These are phyloP conservation scores for Chimonanthus salicifolius DNA, from an alignment of 164 flowering plant species.

Conservation along the genomic window DNA sequence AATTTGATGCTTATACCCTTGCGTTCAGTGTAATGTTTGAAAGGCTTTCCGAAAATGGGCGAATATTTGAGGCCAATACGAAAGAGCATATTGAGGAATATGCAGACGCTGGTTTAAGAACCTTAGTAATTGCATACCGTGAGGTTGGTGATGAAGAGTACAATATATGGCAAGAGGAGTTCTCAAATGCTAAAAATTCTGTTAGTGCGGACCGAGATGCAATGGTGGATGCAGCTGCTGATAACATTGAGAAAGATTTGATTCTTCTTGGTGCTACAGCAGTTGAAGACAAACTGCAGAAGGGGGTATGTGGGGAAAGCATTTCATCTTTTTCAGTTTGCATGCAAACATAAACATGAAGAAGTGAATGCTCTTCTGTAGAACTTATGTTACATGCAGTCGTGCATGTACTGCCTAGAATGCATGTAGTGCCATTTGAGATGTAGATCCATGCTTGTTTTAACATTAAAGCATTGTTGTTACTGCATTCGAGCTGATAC, in stretches of 20 bases:
- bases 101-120: constrained; percentile 79
- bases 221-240: constrained; percentile 53
- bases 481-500: too few species aligned
- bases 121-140: constrained; percentile 69
- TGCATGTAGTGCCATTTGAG: too few species aligned
- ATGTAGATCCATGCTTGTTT: background rate
- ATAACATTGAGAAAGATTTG: constrained; percentile 63
- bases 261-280: constrained; percentile 91
- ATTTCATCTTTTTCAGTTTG: background rate
- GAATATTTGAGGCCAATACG: constrained; percentile 45
- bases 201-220: constrained; percentile 58
- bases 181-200: constrained; percentile 55
- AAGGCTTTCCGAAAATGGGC: constrained; percentile 51
- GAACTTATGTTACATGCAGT: background rate
- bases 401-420: background rate
- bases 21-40: constrained; percentile 73
- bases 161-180: constrained; percentile 52
- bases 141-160: constrained; percentile 63
- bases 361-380: background rate
- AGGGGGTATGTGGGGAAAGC: constrained; percentile 45
- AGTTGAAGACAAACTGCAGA: constrained; percentile 87
- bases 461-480: too few species aligned
- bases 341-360: background rate
- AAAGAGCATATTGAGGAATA: constrained; percentile 53
- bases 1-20: constrained; percentile 1